These are phyloP conservation scores for Dissophora ornata DNA, from an alignment of 192 early-diverging fungal genomes.

Conservation along the genomic window DNA sequence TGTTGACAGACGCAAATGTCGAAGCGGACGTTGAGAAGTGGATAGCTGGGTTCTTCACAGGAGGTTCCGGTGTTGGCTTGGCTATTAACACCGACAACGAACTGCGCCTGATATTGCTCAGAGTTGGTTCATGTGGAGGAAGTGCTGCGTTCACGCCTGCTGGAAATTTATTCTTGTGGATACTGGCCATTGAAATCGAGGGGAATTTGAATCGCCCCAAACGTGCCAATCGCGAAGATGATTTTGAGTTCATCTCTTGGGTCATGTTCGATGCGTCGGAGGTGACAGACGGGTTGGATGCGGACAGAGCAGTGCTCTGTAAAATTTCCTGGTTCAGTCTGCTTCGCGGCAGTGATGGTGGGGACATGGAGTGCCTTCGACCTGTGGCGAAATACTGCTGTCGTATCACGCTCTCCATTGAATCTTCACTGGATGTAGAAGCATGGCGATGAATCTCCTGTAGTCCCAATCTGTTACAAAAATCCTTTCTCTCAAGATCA, in stretches of 20 bases:
- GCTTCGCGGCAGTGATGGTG: neutral
- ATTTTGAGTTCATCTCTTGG: neutral
- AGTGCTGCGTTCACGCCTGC: neutral
- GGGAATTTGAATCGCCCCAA: slow-evolving; percentile 43
- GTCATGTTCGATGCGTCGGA: neutral
- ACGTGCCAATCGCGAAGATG: slow-evolving; percentile 14
- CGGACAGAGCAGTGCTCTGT: neutral
- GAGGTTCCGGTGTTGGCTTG: neutral
- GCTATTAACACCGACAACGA: slow-evolving; percentile 5
- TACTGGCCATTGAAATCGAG: slow-evolving; percentile 24
- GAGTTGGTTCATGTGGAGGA: neutral
- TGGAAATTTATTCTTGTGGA: slow-evolving; percentile 24
- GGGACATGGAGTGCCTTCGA: neutral
- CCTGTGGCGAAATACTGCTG: neutral
- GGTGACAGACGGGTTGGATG: neutral
- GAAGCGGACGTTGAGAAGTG: slow-evolving; percentile 8
- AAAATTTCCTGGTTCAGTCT: neutral
- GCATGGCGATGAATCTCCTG: slow-evolving; percentile 20
- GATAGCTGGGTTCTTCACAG: neutral
- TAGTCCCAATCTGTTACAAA: slow-evolving; percentile 14
- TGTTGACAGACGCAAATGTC: slow-evolving; percentile 34
- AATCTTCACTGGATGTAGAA: neutral
- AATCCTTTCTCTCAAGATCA: slow-evolving; percentile 11
- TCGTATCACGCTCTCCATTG: neutral
- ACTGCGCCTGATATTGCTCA: slow-evolving; percentile 5